Evolutionary conservation across 345 rosid species (phyloP).

Genomic region (Ceriops zippeliana): DNA sequence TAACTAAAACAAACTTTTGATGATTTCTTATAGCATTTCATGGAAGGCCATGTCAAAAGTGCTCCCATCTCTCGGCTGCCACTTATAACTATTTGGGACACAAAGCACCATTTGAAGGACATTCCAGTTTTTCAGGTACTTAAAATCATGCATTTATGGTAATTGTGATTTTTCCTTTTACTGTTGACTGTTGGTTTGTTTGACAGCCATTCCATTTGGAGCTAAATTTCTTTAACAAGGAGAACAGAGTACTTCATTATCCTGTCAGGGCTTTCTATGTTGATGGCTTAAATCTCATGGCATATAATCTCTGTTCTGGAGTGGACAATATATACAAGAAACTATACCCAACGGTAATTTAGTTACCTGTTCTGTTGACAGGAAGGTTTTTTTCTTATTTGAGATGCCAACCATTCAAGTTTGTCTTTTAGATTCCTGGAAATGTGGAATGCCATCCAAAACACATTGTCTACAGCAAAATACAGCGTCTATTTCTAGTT

Average conservation of each 20-base stretch:
- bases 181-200: slow-evolving; percentile 30
- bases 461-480: slow-evolving; percentile 64
- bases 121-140: slow-evolving; percentile 85
- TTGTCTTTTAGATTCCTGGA: slow-evolving; percentile 63
- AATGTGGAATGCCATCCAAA: slow-evolving; percentile 77
- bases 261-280: slow-evolving; percentile 89
- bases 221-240: slow-evolving; percentile 90
- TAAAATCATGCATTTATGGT: slow-evolving; percentile 14
- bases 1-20: too few species aligned
- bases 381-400: slow-evolving; percentile 1
- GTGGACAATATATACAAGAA: slow-evolving; percentile 72
- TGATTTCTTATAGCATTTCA: slow-evolving; percentile 62
- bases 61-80: slow-evolving; percentile 93
- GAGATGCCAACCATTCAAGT: slow-evolving; percentile 1
- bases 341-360: slow-evolving; percentile 73
- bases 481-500: slow-evolving; percentile 72
- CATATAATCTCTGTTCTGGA: slow-evolving; percentile 85
- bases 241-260: slow-evolving; percentile 91
- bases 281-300: slow-evolving; percentile 82
- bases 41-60: slow-evolving; percentile 97
- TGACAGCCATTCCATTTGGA: slow-evolving; percentile 96
- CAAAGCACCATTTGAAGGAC: slow-evolving; percentile 72
- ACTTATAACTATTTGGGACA: slow-evolving; percentile 62
- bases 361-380: neutral
- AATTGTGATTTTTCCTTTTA: slow-evolving; percentile 17